Base-by-base conservation (phyloP, 371 early-diverging fungal genomes). In the Mortierella sp. region DNA sequence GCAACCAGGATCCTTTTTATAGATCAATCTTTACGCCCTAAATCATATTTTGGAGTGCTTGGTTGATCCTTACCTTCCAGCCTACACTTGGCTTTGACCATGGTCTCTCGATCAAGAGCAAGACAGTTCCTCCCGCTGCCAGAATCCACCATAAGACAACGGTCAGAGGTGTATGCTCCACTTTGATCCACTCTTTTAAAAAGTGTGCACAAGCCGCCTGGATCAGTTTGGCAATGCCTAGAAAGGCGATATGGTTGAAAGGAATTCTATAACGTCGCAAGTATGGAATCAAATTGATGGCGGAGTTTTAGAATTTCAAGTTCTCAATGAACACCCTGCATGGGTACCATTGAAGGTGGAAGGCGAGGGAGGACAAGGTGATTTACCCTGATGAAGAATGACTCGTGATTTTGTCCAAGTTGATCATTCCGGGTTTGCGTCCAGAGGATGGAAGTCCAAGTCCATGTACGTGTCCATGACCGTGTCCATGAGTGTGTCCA, bases 171-270 rank as follows among this genome's bases (percentile, higher is more conserved):
- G 64, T 74, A 28, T 74, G 75, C 28, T 80, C 75, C 3, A 60
- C 37, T 10, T 47, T 43, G 66, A 80, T 80, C 81, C 81, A 80
- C 23, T 80, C 81, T 37, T 61, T 57, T 51, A 80, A 63, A 75
- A 71, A 75, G 29, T 80, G 81, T 4, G 81, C 81, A 29, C 75
- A 68, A 0, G 71, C 81, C 0, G 75, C 66, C 35, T 80, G 75
- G 60, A 80, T 57, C 51, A 80, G 53, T 57, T 80, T 80, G 47
- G 81, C 75, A 28, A 80, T 71, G 26, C 75, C 75, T 8, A 80
- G 69, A 61, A 80, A 80, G 17, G 81, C 81, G 58, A 80, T 67
- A 59, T 80, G 81, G 45, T 80, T 80, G 72, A 75, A 80, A 10
- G 81, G 81, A 37, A 80, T 75, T 51, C 81, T 80, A 61, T 10